These are phyloP conservation scores for Eucalyptus marginata DNA, from an alignment of 345 rosid species.

Conservation along the genomic window DNA sequence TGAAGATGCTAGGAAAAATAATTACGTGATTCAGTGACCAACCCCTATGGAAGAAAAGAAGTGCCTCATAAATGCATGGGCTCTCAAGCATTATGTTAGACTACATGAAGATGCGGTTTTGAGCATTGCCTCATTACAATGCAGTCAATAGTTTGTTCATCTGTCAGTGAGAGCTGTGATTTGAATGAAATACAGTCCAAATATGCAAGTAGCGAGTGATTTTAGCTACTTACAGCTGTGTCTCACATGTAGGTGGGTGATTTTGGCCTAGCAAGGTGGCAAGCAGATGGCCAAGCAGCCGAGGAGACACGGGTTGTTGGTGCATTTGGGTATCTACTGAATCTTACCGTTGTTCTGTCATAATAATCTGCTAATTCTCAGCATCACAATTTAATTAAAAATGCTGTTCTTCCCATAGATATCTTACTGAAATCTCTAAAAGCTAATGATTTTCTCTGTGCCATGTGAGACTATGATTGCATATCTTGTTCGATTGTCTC, in stretches of 20 bases:
- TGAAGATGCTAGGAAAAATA: neutral
- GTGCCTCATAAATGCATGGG: neutral
- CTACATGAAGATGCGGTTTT: neutral
- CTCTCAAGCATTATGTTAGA: neutral
- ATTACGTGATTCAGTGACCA: neutral
- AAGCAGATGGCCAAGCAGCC: constrained; percentile 40
- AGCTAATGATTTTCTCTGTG: neutral
- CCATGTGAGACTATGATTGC: neutral
- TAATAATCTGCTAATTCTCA: neutral
- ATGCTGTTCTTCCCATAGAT: neutral
- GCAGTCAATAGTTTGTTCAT: neutral
- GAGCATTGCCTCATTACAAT: neutral
- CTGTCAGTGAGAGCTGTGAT: neutral
- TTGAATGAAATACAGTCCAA: neutral
- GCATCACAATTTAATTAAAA: neutral
- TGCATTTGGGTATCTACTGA: constrained; percentile 31
- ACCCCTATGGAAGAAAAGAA: neutral
- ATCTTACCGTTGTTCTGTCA: neutral
- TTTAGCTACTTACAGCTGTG: neutral
- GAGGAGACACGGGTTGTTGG: constrained; percentile 47
- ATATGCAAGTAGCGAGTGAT: neutral
- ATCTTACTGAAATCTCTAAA: neutral
- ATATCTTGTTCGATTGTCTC: neutral
- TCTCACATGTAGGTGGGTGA: constrained; percentile 38
- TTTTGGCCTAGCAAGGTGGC: constrained; percentile 62